These are phyloP conservation scores for Plenodomus lindquistii DNA, from an alignment of 2,329 filamentous ascomycete species.

Conservation along the genomic window DNA sequence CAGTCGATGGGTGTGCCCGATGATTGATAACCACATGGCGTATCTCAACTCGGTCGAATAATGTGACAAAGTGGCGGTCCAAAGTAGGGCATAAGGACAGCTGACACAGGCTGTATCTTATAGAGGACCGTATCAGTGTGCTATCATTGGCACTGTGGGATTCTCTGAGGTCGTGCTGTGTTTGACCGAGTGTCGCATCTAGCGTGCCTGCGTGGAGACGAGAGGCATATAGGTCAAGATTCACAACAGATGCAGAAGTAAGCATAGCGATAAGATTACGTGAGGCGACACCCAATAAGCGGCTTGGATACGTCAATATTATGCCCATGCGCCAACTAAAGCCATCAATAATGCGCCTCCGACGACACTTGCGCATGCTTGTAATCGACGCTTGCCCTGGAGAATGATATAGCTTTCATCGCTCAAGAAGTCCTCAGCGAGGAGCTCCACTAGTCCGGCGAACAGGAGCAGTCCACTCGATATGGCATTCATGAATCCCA, in stretches of 20 bases:
- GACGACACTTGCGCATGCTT: slow-evolving; percentile 66
- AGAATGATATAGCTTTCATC: slow-evolving; percentile 66
- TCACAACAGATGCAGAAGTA: background rate
- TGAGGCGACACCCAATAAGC: background rate
- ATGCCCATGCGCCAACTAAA: slow-evolving; percentile 68
- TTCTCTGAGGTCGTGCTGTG: too few relatives aligned
- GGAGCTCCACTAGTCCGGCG: slow-evolving; percentile 54
- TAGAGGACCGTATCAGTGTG: too few relatives aligned
- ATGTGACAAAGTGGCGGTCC: too few relatives aligned
- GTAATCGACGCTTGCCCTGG: slow-evolving; percentile 60
- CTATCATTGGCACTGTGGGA: too few relatives aligned
- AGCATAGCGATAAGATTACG: background rate
- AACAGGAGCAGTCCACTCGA: slow-evolving; percentile 54
- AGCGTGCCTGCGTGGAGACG: too few relatives aligned
- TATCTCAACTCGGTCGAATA: too few relatives aligned
- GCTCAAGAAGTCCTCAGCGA: slow-evolving; percentile 60
- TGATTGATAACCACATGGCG: too few relatives aligned
- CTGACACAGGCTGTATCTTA: too few relatives aligned
- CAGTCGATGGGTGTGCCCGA: too few relatives aligned
- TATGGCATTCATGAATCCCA: slow-evolving; percentile 57
- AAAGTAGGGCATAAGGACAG: too few relatives aligned
- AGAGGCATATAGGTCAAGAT: too few relatives aligned
- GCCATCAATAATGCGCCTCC: slow-evolving; percentile 66
- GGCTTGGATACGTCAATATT: slow-evolving; percentile 4
- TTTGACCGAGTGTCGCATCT: too few relatives aligned